Percentiles rank a stretch among this genome's conserved stretches.
Evolutionary conservation across 2,329 filamentous ascomycete genomes (phyloP).

Genomic region (Ceratocystis cacaofunesta): DNA sequence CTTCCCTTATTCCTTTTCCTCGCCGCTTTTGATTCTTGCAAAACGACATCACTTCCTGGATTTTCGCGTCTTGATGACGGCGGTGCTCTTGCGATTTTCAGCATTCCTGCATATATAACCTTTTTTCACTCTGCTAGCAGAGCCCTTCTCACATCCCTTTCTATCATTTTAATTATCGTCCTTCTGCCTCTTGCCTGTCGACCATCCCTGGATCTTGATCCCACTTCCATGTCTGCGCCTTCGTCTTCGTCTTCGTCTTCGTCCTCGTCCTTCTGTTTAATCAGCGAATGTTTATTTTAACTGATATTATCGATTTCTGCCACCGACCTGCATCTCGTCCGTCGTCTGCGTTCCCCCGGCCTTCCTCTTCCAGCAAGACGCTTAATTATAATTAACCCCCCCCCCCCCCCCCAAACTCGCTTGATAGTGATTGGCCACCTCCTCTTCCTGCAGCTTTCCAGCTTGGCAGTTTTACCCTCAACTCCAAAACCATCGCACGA

Average conservation of each 20-base stretch:
- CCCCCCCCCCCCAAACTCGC: no score
- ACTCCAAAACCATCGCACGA: background rate
- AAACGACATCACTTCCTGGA: background rate
- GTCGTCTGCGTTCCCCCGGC: background rate
- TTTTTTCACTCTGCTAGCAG: background rate
- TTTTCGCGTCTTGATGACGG: background rate
- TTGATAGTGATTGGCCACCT: background rate
- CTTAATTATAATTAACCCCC: background rate
- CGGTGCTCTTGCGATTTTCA: background rate
- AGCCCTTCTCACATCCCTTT: background rate
- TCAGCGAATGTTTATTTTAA: background rate
- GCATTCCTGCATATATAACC: background rate
- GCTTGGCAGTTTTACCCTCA: no score
- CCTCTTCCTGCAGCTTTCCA: background rate
- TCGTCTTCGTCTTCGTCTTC: background rate
- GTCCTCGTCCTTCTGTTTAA: background rate
- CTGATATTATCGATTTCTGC: no score
- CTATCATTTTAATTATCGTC: background rate
- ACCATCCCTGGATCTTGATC: background rate
- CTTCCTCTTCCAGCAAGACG: background rate
- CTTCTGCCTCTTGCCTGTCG: background rate
- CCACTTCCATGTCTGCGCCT: background rate
- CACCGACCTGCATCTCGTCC: background rate
- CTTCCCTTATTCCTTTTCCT: background rate
- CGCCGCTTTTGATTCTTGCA: no score